Percentiles rank a stretch among this genome's conserved stretches.
Conservation (phyloP, 345 rosid genomes). For the Brassica incana region DNA sequence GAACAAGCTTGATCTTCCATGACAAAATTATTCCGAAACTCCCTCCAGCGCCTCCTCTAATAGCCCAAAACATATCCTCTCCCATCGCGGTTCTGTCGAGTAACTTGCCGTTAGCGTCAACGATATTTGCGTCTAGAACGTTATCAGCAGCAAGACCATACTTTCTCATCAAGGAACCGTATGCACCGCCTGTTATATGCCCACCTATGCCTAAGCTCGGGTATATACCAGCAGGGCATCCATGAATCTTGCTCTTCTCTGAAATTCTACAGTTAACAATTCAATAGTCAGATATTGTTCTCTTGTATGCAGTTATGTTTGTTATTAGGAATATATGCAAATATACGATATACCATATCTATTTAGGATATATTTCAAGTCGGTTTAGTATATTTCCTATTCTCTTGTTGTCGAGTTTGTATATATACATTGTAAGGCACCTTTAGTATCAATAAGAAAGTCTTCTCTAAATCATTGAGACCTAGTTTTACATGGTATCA, state of each 20-base stretch:
- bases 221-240: slow-evolving; percentile 63
- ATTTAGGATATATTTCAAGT: too few relatives aligned
- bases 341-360: too few relatives aligned
- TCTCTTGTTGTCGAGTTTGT: too few relatives aligned
- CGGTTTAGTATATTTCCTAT: too few relatives aligned
- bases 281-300: neutral
- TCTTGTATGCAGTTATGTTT: neutral
- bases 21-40: slow-evolving; percentile 61
- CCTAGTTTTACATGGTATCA: too few relatives aligned
- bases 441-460: too few relatives aligned
- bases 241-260: slow-evolving; percentile 56
- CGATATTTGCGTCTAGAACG: slow-evolving; percentile 58
- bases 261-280: slow-evolving; percentile 44
- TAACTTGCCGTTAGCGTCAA: slow-evolving; percentile 53
- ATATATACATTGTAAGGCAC: too few relatives aligned
- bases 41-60: slow-evolving; percentile 67
- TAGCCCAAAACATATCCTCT: slow-evolving; percentile 67
- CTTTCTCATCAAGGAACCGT: slow-evolving; percentile 71
- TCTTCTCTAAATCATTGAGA: too few relatives aligned
- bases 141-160: slow-evolving; percentile 74
- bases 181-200: slow-evolving; percentile 62
- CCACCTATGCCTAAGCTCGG: slow-evolving; percentile 62
- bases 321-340: too few relatives aligned
- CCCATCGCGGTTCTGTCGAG: slow-evolving; percentile 60
- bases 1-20: slow-evolving; percentile 66